A percentile compares a stretch with the other conserved stretches of the same genome.
These are phyloP conservation scores for Mimosa bimucronata DNA, from an alignment of 306 rosid species.

Conservation along the genomic window DNA sequence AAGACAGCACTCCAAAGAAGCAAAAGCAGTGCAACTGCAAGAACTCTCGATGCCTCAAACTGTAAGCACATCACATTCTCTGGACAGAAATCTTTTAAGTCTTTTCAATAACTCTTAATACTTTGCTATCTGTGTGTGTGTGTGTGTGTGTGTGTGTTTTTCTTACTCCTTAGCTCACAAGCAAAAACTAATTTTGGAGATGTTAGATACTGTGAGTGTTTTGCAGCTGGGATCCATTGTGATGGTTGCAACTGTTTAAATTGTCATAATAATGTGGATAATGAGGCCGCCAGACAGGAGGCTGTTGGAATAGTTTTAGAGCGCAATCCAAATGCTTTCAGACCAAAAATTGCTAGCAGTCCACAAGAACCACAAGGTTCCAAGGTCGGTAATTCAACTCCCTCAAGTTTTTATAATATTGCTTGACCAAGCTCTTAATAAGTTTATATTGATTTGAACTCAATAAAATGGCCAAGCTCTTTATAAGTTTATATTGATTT, in stretches of 20 bases:
- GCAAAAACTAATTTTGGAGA: slow-evolving; percentile 32
- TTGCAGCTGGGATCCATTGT: slow-evolving; percentile 77
- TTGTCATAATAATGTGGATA: slow-evolving; percentile 76
- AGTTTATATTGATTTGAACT: slow-evolving; percentile 5
- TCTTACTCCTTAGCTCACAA: slow-evolving; percentile 6
- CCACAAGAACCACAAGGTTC: slow-evolving; percentile 56
- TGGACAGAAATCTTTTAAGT: not conserved
- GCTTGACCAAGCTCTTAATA: not conserved
- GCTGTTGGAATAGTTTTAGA: slow-evolving; percentile 66
- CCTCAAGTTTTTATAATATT: slow-evolving; percentile 6
- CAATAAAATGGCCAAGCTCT: slow-evolving; percentile 3
- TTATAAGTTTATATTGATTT: not conserved
- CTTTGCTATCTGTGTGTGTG: slow-evolving; percentile 1
- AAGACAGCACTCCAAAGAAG: slow-evolving; percentile 82
- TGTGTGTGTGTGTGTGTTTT: slow-evolving; percentile 21
- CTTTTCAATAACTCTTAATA: slow-evolving; percentile 23
- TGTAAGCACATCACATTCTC: slow-evolving; percentile 60
- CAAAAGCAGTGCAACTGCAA: slow-evolving; percentile 90
- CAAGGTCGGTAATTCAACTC: slow-evolving; percentile 51
- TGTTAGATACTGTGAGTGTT: slow-evolving; percentile 89
- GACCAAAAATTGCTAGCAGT: slow-evolving; percentile 78
- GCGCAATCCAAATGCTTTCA: slow-evolving; percentile 84
- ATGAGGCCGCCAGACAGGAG: slow-evolving; percentile 69
- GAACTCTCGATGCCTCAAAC: slow-evolving; percentile 89
- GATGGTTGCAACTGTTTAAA: slow-evolving; percentile 74